These are phyloP conservation scores for Apiospora arundinis DNA, from an alignment of 2,329 filamentous ascomycete species.

Conservation along the genomic window DNA sequence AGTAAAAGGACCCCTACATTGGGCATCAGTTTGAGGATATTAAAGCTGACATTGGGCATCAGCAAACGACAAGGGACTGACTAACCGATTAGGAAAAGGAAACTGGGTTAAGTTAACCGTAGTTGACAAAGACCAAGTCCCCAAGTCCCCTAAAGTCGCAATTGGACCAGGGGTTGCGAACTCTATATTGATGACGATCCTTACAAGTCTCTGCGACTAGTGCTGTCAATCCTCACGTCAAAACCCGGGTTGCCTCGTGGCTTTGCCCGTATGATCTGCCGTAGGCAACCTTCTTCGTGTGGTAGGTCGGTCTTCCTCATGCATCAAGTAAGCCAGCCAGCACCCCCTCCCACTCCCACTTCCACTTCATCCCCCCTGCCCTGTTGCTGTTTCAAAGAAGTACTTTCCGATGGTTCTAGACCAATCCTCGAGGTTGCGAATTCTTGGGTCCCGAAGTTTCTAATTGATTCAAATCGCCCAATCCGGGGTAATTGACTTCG, in stretches of 20 bases:
- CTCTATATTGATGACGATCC: background rate
- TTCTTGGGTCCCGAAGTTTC: background rate
- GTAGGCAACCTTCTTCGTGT: background rate
- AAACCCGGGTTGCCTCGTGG: background rate
- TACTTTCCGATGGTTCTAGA: no score
- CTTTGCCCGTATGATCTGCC: constrained; percentile 8
- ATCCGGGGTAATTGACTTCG: background rate
- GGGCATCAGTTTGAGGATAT: no score
- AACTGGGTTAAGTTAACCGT: background rate
- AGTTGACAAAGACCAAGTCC: no score
- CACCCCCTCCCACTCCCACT: no score
- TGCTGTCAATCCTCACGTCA: background rate
- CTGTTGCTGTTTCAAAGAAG: no score
- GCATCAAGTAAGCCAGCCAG: no score
- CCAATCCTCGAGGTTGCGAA: background rate
- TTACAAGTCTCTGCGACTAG: background rate
- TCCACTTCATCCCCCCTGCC: no score
- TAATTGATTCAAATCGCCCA: background rate
- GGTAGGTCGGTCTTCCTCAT: background rate
- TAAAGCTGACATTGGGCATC: background rate
- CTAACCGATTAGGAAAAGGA: background rate
- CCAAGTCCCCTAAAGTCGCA: background rate
- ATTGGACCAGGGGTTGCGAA: background rate
- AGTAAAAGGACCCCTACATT: constrained; percentile 1
- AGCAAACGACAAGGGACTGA: background rate